Evolutionary conservation across 169 alveolate genomes (phyloP), one percentile per base, ranked within the genome.

Genomic region (Babesia gibsoni): DNA sequence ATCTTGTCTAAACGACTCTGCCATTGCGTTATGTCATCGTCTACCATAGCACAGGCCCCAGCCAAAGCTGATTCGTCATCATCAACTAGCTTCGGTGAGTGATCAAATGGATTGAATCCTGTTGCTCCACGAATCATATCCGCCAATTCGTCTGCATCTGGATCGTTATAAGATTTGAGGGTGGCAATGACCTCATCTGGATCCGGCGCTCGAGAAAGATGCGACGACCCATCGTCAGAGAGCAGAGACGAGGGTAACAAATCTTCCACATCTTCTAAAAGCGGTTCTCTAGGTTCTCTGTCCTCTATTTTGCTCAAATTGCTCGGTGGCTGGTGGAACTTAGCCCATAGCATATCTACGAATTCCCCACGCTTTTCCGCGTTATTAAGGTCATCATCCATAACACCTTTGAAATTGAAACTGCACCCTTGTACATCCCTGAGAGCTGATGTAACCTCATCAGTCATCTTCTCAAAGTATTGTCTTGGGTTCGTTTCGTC

Each of bases 401-500:
- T 46, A 4, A 56, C 65, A 3, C 63, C 63, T 32, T 46, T 50
- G 57, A 53, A 74, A 46, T 74, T 27, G 43, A 52, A 67, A 22
- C 25, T 67, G 37, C 67, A 73, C 2, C 86, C 86, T 37, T 77
- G 86, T 9, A 77, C 82, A 10, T 67, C 86, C 0, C 64, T 36
- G 35, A 77, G 49, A 18, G 81, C 86, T 10, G 56, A 6, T 32
- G 37, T 61, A 7, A 77, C 59, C 50, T 77, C 82, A 23, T 70
- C 79, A 1, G 50, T 65, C 33, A 77, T 22, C 36, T 32, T 68
- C 25, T 58, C 22, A 41, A 77, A 77, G 58, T 77, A 77, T 3
- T 12, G 5, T 4, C 52, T 25, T 20, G 81, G 59, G 52, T 69
- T 23, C 18, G 20, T 29, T n/a, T 46, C 67, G 46, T 66, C 54